phyloP scores from a whole-genome alignment of 257 asterid genomes.

The Petrea volubilis region DNA sequence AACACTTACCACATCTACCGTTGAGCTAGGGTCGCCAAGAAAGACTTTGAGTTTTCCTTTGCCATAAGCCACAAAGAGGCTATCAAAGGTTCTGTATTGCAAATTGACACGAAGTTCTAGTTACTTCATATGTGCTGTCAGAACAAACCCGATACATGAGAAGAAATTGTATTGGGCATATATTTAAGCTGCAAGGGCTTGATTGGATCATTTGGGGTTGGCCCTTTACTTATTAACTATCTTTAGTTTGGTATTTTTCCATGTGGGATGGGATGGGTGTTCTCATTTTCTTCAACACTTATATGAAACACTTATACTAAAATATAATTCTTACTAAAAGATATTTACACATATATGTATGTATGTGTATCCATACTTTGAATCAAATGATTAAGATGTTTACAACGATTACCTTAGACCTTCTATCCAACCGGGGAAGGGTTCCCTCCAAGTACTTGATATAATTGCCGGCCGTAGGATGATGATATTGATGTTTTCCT shows the following conservation, averaged over 20 bases:
- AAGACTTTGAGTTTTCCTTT: not conserved
- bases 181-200: no score
- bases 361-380: not conserved
- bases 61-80: not conserved
- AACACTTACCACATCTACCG: not conserved
- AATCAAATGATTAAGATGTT: not conserved
- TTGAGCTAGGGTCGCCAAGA: not conserved
- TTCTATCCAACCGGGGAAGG: conserved; percentile 32
- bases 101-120: not conserved
- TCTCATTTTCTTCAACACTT: no score
- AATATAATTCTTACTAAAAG: no score
- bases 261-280: no score
- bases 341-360: no score
- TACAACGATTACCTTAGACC: not conserved
- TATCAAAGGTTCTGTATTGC: not conserved
- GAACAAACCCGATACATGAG: no score
- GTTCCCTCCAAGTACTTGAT: conserved; percentile 25
- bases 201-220: no score
- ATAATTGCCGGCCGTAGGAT: not conserved
- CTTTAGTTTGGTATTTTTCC: no score
- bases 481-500: not conserved
- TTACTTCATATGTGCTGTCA: not conserved
- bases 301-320: no score
- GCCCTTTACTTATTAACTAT: no score
- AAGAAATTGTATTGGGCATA: no score